phyloP scores from a whole-genome alignment of 78 protist species.

The Dictyostelium purpureum region DNA sequence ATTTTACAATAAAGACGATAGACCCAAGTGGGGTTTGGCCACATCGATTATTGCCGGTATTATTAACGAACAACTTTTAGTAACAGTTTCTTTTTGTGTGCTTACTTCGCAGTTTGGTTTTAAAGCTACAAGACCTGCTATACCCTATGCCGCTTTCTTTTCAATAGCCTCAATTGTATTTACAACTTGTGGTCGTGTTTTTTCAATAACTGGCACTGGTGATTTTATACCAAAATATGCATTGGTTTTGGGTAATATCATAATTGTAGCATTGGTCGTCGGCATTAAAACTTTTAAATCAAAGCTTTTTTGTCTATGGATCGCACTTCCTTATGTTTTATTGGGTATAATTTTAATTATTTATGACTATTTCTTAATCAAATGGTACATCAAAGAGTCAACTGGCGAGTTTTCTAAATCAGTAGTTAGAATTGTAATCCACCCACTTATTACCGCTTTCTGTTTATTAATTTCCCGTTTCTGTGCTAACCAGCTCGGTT shows the following conservation, averaged over 20 bases:
- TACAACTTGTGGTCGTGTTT: neutral
- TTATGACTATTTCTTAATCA: constrained; percentile 17
- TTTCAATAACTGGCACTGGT: neutral
- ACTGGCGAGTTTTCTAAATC: neutral
- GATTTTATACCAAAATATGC: constrained; percentile 19
- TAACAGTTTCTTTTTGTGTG: neutral
- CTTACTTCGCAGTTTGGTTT: constrained; percentile 29
- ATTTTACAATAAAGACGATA: neutral
- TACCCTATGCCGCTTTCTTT: neutral
- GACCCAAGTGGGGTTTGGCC: constrained; percentile 14
- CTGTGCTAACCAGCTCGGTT: neutral
- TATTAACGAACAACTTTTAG: constrained; percentile 16
- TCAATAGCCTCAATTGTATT: neutral
- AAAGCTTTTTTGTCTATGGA: constrained; percentile 5
- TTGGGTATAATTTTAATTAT: constrained; percentile 7
- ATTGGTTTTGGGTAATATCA: neutral
- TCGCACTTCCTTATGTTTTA: neutral
- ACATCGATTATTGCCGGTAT: constrained; percentile 7
- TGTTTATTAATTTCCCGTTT: constrained; percentile 6
- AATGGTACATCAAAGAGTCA: constrained; percentile 16
- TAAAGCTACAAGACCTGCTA: neutral
- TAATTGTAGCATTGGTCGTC: neutral
- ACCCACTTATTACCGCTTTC: constrained; percentile 35
- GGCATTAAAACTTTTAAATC: neutral
- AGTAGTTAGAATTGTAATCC: constrained; percentile 13